Evolutionary conservation across 495 filamentous ascomycete species (phyloP).

Genomic region (Aspergillus bridgeri): DNA sequence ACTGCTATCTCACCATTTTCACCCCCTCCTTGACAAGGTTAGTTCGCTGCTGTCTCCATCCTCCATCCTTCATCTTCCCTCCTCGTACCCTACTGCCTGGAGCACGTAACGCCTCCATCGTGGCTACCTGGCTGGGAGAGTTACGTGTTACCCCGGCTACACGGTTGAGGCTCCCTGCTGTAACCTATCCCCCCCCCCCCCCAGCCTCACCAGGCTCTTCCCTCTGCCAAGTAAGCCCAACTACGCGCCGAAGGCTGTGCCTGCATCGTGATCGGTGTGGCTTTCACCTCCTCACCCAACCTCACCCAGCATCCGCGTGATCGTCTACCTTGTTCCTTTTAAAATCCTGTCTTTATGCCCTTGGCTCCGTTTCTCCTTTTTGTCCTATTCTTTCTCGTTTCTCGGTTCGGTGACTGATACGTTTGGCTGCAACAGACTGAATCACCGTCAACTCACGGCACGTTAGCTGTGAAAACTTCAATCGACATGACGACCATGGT

Average conservation of each 20-base stretch:
- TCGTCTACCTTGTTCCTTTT: not conserved
- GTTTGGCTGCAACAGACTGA: slow-evolving; percentile 5
- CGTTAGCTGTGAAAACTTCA: slow-evolving; percentile 34
- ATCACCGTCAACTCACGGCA: slow-evolving; percentile 25
- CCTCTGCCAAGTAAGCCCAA: slow-evolving; percentile 9
- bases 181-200: not conserved
- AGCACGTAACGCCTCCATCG: not conserved
- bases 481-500: slow-evolving; percentile 52
- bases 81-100: not conserved
- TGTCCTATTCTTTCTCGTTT: no score
- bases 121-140: not conserved
- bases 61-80: slow-evolving; percentile 5
- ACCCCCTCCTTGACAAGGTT: slow-evolving; percentile 21
- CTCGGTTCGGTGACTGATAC: not conserved
- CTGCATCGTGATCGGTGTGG: slow-evolving; percentile 1
- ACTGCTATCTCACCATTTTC: slow-evolving; percentile 24
- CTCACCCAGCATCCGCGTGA: not conserved
- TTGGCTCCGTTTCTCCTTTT: not conserved
- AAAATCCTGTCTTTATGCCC: not conserved
- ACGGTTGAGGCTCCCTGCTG: slow-evolving; percentile 1
- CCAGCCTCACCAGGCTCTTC: slow-evolving; percentile 12
- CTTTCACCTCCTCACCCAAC: not conserved
- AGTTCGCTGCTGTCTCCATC: not conserved
- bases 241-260: slow-evolving; percentile 15
- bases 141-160: slow-evolving; percentile 2